These are phyloP conservation scores for Samsoniella hepiali DNA, from an alignment of 2,329 filamentous ascomycete species.

Conservation along the genomic window DNA sequence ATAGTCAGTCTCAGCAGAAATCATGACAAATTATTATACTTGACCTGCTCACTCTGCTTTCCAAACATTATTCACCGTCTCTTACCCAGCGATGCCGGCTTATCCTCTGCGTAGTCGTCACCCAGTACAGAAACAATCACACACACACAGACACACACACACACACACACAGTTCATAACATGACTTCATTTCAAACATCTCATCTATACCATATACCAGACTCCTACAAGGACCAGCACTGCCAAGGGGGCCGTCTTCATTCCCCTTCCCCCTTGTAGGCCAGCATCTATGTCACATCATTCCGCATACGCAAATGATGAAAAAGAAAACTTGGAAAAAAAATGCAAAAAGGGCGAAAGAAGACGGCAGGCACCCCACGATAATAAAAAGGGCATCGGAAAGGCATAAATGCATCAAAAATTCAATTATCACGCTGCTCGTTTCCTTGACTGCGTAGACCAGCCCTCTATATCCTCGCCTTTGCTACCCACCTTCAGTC, in stretches of 20 bases:
- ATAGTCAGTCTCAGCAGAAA: no score
- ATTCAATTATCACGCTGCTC: slow-evolving; percentile 43
- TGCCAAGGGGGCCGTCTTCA: no score
- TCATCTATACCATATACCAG: slow-evolving; percentile 14
- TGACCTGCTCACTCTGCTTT: no score
- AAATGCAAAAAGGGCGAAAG: not conserved
- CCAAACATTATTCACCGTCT: no score
- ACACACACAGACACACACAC: no score
- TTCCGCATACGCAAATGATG: not conserved
- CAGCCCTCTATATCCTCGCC: slow-evolving; percentile 95
- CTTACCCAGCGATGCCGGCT: no score
- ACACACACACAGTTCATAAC: not conserved
- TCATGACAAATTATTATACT: no score
- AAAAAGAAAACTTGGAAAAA: not conserved
- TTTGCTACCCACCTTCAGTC: slow-evolving; percentile 71
- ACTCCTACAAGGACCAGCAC: not conserved
- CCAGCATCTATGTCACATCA: not conserved
- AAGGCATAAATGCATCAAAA: slow-evolving; percentile 2
- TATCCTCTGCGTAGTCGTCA: no score
- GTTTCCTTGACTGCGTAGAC: slow-evolving; percentile 83
- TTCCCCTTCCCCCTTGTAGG: not conserved
- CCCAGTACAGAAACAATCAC: no score
- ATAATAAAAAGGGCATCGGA: not conserved
- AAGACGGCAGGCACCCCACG: not conserved
- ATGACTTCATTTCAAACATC: slow-evolving; percentile 9